Percentiles rank a stretch among this genome's conserved stretches.
These are phyloP conservation scores for Fagopyrum homotropicum DNA, from an alignment of 148 eudicot species.

Conservation along the genomic window DNA sequence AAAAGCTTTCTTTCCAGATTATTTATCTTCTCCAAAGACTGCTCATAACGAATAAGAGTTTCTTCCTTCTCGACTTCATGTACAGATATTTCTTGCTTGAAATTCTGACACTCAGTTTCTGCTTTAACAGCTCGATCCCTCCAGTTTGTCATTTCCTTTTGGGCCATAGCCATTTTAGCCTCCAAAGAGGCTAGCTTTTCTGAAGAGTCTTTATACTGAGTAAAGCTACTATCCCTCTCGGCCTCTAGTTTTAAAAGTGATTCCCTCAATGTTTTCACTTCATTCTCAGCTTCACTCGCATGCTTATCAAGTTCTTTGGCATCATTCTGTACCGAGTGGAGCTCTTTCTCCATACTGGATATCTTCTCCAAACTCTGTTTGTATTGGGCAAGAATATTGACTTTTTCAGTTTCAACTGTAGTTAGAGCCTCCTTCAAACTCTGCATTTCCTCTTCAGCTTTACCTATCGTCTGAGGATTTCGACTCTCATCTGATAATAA, in stretches of 20 bases:
- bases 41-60: conserved; percentile 33
- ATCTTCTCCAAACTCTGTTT: conserved; percentile 52
- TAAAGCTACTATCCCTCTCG: conserved; percentile 48
- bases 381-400: conserved; percentile 39
- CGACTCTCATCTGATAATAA: conserved; percentile 38
- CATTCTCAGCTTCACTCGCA: conserved; percentile 49
- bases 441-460: conserved; percentile 54
- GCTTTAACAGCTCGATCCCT: conserved; percentile 35
- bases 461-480: conserved; percentile 25
- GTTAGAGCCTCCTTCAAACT: conserved; percentile 46
- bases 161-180: conserved; percentile 34
- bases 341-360: conserved; percentile 48
- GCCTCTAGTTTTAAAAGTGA: conserved; percentile 45
- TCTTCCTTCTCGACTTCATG: conserved; percentile 47
- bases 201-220: conserved; percentile 33
- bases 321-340: conserved; percentile 36
- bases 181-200: conserved; percentile 49
- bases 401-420: conserved; percentile 52
- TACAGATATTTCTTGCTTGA: conserved; percentile 45
- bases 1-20: conserved; percentile 49
- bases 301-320: conserved; percentile 38
- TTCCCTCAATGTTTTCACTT: conserved; percentile 54
- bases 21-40: conserved; percentile 45
- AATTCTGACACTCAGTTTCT: conserved; percentile 38
- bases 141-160: conserved; percentile 33